Base-by-base conservation (phyloP, 169 alveolate species). In the Besnoitia besnoiti region DNA sequence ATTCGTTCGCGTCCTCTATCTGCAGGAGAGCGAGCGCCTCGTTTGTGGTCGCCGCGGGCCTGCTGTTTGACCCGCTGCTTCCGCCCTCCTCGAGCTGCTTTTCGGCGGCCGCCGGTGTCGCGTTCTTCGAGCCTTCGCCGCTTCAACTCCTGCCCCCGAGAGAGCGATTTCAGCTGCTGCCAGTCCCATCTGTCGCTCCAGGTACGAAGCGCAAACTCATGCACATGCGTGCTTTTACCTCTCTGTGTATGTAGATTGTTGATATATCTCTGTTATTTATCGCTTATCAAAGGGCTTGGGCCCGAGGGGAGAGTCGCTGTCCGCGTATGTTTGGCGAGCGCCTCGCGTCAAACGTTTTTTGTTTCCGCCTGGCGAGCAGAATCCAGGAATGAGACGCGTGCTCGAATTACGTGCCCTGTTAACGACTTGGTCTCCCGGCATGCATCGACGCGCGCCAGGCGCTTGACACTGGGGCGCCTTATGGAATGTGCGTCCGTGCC, bases 101-200 rank as follows among this genome's bases (percentile, higher is more conserved):
- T 16, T 67, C 40, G 3, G 37, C 40, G 59, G 40, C 87, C 35
- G 37, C 87, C 5, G 35, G 61, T 39, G 12, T 35, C 44, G 19
- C 39, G 33, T 12, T 14, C 39, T 67, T 67, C 24, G 80, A 67
- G 80, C 80, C 80, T 7, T 33, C 80, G 19, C 87, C 59, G 30
- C 49, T 39, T 37, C 87, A 77, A 37, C 55, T 77, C 19, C 87
- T 77, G 40, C 87, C 87, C 12, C 87, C 87, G 39, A 77, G 50
- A 42, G 87, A 77, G 47, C 87, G 87, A 3, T 40, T 77, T 39
- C 87, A 77, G 59, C 21, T 42, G 10, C 87, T 77, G 5, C 87
- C 87, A 8, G 59, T 42, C 59, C 24, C 30, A 14, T 77, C 87
- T 39, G 67, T 19, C 27, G 67, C n/a, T n/a, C n/a, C n/a, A n/a